Evolutionary conservation across 1,139 yeast genomes (phyloP).

Genomic region (Saccharomycopsis hybrid): DNA sequence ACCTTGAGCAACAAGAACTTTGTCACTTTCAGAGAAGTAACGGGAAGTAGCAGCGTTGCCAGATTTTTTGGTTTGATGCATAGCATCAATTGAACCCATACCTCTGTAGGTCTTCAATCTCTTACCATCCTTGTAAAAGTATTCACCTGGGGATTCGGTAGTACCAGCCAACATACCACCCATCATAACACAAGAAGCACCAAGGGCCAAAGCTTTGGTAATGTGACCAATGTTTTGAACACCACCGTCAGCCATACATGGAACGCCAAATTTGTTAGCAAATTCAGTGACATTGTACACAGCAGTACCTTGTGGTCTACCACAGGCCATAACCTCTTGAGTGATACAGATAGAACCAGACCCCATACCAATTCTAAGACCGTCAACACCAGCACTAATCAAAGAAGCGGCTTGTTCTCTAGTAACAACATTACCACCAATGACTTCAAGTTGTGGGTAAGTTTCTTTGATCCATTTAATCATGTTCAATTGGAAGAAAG

Average conservation of each 20-base stretch:
- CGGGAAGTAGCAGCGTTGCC: conserved; percentile 98
- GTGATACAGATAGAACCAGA: conserved; percentile 98
- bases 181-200: conserved; percentile 99
- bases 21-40: conserved; percentile 93
- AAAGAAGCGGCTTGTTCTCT: conserved; percentile 98
- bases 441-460: conserved; percentile 74
- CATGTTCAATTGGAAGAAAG: conserved; percentile 90
- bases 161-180: conserved; percentile 99
- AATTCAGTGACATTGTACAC: conserved; percentile 83
- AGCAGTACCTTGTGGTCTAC: conserved; percentile 99
- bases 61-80: conserved; percentile 83
- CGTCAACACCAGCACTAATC: conserved; percentile 96
- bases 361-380: conserved; percentile 99
- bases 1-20: conserved; percentile 98
- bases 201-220: conserved; percentile 91
- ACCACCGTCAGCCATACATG: conserved; percentile 99
- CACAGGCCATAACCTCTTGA: conserved; percentile 99
- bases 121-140: conserved; percentile 96
- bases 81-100: conserved; percentile 99
- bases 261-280: conserved; percentile 85
- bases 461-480: conserved; percentile 82
- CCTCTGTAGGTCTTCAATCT: conserved; percentile 97
- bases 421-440: conserved; percentile 98
- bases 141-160: conserved; percentile 96
- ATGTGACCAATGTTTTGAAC: conserved; percentile 98